These are phyloP conservation scores for Calonectria hawksworthii DNA, from an alignment of 2,329 filamentous ascomycete species.

Conservation along the genomic window DNA sequence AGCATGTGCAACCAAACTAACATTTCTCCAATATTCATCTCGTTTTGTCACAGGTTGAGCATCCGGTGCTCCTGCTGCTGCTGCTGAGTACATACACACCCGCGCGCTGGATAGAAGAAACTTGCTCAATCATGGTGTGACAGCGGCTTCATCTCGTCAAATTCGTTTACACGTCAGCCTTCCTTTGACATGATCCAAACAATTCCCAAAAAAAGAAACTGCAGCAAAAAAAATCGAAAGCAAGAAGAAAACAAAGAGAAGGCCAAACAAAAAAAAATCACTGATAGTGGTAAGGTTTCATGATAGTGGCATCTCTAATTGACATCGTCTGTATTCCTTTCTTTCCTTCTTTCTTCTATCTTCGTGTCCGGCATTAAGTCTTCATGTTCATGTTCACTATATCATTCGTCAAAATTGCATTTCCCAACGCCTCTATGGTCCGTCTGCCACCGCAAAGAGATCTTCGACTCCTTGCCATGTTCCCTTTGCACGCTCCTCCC, in stretches of 20 bases:
- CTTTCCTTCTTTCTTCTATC: not conserved
- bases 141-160: not conserved
- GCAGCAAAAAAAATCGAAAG: not conserved
- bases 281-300: not conserved
- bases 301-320: not conserved
- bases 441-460: constrained; percentile 57
- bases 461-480: constrained; percentile 73
- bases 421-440: constrained; percentile 35
- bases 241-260: not conserved
- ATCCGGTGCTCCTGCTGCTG: too few species aligned
- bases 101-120: not conserved
- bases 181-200: not conserved
- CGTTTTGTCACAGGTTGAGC: constrained; percentile 15
- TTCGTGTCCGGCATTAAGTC: constrained; percentile 5
- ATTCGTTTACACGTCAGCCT: not conserved
- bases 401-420: constrained; percentile 11
- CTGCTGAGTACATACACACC: not conserved
- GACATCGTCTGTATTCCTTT: not conserved
- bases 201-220: not conserved
- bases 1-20: not conserved
- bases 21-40: constrained; percentile 15
- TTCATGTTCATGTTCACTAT: constrained; percentile 11
- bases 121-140: not conserved
- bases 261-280: not conserved
- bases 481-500: constrained; percentile 83